A percentile compares a stretch with the other conserved stretches of the same genome.
Evolutionary conservation across 164 flowering plant species (phyloP).

Genomic region (Vitis vinifera): ASM3070453v1 NC_081819.1:6767501-6768000

Average conservation of each 20-base stretch:
- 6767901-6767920: too few relatives aligned
- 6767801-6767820: conserved; percentile 39
- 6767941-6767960: too few relatives aligned
- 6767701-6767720: conserved; percentile 63
- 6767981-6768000: too few relatives aligned
- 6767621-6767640: not conserved
- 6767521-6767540: not conserved
- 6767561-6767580: not conserved
- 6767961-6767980: too few relatives aligned
- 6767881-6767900: too few relatives aligned
- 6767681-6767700: conserved; percentile 46
- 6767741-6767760: conserved; percentile 23
- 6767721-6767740: conserved; percentile 41
- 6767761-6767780: conserved; percentile 56
- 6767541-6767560: too few relatives aligned
- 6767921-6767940: too few relatives aligned
- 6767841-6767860: too few relatives aligned
- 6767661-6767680: not conserved
- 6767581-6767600: not conserved
- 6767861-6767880: too few relatives aligned
- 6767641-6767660: not conserved
- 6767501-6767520: too few relatives aligned
- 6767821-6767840: conserved; percentile 39
- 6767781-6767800: conserved; percentile 60
- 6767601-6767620: too few relatives aligned